These are phyloP conservation scores for Plenodomus biglobosus DNA, from an alignment of 2,329 filamentous ascomycete species.

Conservation along the genomic window DNA sequence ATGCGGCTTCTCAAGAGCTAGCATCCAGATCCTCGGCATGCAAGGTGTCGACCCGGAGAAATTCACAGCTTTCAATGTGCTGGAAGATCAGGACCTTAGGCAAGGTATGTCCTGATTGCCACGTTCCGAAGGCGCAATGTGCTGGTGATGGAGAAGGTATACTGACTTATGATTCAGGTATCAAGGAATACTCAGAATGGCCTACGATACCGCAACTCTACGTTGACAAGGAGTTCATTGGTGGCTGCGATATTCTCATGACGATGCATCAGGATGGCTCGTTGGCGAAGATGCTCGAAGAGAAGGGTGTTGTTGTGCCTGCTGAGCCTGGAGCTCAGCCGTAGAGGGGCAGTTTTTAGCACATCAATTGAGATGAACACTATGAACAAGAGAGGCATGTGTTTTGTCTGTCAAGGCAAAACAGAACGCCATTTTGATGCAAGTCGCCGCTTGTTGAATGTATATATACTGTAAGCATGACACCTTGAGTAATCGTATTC, in stretches of 20 bases:
- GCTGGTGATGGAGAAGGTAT: not conserved
- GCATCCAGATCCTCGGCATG: slow-evolving; percentile 89
- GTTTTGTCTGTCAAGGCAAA: no score
- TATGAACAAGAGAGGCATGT: no score
- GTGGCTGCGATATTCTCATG: slow-evolving; percentile 95
- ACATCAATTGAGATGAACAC: no score
- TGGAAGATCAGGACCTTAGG: slow-evolving; percentile 86
- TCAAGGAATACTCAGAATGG: slow-evolving; percentile 99
- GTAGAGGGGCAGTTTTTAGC: slow-evolving; percentile 2
- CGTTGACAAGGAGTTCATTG: slow-evolving; percentile 91
- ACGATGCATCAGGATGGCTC: slow-evolving; percentile 97
- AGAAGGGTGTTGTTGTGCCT: slow-evolving; percentile 82
- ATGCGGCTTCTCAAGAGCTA: slow-evolving; percentile 94
- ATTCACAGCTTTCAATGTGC: slow-evolving; percentile 97
- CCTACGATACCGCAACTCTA: slow-evolving; percentile 98
- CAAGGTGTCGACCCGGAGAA: slow-evolving; percentile 94
- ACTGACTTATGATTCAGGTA: slow-evolving; percentile 59
- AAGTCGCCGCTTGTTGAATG: not conserved
- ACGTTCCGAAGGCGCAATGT: not conserved
- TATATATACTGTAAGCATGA: not conserved
- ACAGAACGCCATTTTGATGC: no score
- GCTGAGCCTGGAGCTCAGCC: slow-evolving; percentile 30
- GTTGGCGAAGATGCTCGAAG: slow-evolving; percentile 84
- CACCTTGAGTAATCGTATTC: no score
- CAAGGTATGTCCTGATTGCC: slow-evolving; percentile 57